Evolutionary conservation across 345 rosid species (phyloP).

Genomic region (Ceriops tagal): DNA sequence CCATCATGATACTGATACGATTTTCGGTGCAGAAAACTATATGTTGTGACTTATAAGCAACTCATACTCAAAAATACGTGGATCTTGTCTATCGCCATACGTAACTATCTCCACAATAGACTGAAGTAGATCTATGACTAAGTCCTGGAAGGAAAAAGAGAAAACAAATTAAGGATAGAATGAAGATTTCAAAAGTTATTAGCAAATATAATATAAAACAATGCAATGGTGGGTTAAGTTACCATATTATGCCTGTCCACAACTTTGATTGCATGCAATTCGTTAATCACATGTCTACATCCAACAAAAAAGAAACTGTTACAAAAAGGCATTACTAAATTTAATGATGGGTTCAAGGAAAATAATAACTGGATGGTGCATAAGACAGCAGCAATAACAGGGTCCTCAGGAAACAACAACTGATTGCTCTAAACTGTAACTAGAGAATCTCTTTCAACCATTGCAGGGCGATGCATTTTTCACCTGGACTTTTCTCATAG

Average conservation of each 20-base stretch:
- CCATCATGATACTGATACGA: background rate
- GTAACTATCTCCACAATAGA: conserved; percentile 66
- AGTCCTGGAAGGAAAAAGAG: conserved; percentile 34
- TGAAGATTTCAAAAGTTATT: background rate
- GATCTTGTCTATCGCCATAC: conserved; percentile 63
- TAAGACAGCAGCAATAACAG: background rate
- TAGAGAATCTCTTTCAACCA: too few relatives aligned
- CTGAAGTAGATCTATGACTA: conserved; percentile 54
- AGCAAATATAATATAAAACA: background rate
- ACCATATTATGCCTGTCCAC: conserved; percentile 50
- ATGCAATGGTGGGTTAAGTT: conserved; percentile 11
- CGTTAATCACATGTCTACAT: conserved; percentile 45
- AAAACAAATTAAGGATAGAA: conserved; percentile 8
- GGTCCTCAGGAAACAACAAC: too few relatives aligned
- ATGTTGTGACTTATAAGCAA: background rate
- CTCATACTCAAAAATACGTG: conserved; percentile 56
- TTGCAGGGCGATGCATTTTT: too few relatives aligned
- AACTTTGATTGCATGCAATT: conserved; percentile 46
- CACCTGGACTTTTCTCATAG: too few relatives aligned
- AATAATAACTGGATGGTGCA: background rate
- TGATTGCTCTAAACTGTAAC: too few relatives aligned
- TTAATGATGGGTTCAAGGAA: background rate
- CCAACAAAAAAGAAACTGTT: conserved; percentile 3
- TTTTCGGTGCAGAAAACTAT: background rate
- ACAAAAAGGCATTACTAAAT: background rate